These are phyloP conservation scores for Xylariales sp. DNA, from an alignment of 2,329 filamentous ascomycete species.

Conservation along the genomic window DNA sequence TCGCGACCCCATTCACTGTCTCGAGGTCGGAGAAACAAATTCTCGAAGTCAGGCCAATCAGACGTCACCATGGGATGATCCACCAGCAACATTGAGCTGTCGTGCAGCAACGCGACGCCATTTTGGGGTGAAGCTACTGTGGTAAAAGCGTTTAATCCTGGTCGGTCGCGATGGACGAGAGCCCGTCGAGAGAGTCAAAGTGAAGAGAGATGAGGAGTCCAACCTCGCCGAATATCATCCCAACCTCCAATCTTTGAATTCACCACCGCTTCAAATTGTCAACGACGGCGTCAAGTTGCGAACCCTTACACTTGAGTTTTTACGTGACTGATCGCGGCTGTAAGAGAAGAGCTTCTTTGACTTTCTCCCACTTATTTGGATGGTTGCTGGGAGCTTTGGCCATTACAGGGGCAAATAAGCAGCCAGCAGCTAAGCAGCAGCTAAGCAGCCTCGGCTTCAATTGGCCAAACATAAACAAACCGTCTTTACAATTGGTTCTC, in stretches of 20 bases:
- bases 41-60: not conserved
- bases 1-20: slow-evolving; percentile 1
- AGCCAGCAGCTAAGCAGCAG: slow-evolving; percentile 2
- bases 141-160: not conserved
- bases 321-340: too few species aligned
- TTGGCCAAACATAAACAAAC: slow-evolving; percentile 12
- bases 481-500: slow-evolving; percentile 6
- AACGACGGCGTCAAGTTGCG: too few species aligned
- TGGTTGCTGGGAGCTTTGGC: slow-evolving; percentile 2
- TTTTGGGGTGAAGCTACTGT: not conserved
- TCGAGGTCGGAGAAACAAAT: slow-evolving; percentile 5
- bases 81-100: slow-evolving; percentile 5
- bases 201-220: too few species aligned
- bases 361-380: too few species aligned
- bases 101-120: slow-evolving; percentile 5
- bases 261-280: too few species aligned
- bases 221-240: too few species aligned
- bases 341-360: too few species aligned
- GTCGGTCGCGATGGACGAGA: too few species aligned
- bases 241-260: too few species aligned
- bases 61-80: not conserved
- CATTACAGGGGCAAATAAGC: not conserved
- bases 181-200: too few species aligned
- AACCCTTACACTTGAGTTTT: too few species aligned
- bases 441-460: slow-evolving; percentile 9